Conservation (phyloP, 768 basidiomycete species). For the Guyanaporus albipodus region DNA sequence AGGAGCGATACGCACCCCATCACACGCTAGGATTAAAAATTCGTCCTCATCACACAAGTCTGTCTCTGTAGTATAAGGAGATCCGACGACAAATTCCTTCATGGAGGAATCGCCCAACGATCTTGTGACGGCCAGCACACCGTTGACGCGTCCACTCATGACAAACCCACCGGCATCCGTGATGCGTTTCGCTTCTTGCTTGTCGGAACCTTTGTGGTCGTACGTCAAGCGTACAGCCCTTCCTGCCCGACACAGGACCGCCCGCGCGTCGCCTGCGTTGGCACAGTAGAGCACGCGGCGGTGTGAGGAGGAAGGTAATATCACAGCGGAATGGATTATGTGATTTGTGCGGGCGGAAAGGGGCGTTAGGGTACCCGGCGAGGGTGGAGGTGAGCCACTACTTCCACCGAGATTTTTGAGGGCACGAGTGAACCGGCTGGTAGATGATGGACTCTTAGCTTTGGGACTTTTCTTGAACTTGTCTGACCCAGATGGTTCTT, state of each 20-base stretch:
- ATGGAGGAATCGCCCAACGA: slow-evolving; percentile 96
- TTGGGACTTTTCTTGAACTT: slow-evolving; percentile 40
- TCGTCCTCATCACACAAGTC: slow-evolving; percentile 88
- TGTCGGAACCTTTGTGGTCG: slow-evolving; percentile 97
- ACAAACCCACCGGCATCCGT: slow-evolving; percentile 98
- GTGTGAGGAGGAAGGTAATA: slow-evolving; percentile 45
- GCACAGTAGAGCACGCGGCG: slow-evolving; percentile 89
- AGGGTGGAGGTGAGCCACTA: slow-evolving; percentile 19
- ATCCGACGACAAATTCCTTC: slow-evolving; percentile 99
- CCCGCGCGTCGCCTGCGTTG: slow-evolving; percentile 95
- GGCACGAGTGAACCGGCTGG: slow-evolving; percentile 52
- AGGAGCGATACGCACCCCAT: slow-evolving; percentile 67
- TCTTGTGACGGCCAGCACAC: slow-evolving; percentile 93
- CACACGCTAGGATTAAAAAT: slow-evolving; percentile 93
- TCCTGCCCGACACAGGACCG: slow-evolving; percentile 87
- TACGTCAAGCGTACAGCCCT: slow-evolving; percentile 92
- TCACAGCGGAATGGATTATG: slow-evolving; percentile 21
- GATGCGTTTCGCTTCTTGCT: slow-evolving; percentile 96
- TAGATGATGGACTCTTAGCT: slow-evolving; percentile 36
- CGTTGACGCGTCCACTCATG: slow-evolving; percentile 97
- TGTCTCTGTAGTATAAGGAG: slow-evolving; percentile 98
- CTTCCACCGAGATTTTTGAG: slow-evolving; percentile 47
- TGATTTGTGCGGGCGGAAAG: slow-evolving; percentile 30
- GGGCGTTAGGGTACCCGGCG: slow-evolving; percentile 5
- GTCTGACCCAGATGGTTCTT: slow-evolving; percentile 28